phyloP scores from a whole-genome alignment of 169 alveolate species.

The Miamiensis avidus region DNA sequence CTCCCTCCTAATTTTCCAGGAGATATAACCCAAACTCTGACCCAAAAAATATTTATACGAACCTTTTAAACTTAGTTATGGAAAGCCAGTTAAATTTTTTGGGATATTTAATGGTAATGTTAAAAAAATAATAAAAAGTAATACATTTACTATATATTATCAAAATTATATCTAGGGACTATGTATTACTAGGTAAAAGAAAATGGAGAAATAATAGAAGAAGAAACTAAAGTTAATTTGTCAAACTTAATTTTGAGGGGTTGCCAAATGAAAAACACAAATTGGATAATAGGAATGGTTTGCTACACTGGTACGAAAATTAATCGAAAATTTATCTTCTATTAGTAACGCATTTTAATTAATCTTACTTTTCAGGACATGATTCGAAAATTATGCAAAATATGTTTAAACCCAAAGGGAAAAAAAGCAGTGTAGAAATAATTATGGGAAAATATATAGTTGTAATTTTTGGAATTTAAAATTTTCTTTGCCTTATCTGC shows the following conservation, averaged over 20 bases:
- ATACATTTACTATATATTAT: too few relatives aligned
- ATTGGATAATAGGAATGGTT: conserved; percentile 89
- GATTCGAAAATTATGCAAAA: conserved; percentile 92
- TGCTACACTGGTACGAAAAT: background rate
- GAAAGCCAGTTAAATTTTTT: too few relatives aligned
- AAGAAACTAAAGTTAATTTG: too few relatives aligned
- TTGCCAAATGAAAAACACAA: conserved; percentile 91
- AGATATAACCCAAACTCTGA: background rate
- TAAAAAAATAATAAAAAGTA: too few relatives aligned
- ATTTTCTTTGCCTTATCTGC: conserved; percentile 46
- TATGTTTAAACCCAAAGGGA: conserved; percentile 52
- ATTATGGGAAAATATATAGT: conserved; percentile 81
- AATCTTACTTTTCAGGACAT: conserved; percentile 89
- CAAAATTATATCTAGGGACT: too few relatives aligned
- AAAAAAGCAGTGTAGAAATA: conserved; percentile 74
- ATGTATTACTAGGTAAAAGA: too few relatives aligned
- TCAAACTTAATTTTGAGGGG: conserved; percentile 88
- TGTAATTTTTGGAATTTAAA: conserved; percentile 43
- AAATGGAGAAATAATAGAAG: too few relatives aligned
- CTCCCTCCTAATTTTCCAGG: conserved; percentile 33
- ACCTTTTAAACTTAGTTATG: background rate
- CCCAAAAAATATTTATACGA: background rate
- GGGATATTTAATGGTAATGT: too few relatives aligned
- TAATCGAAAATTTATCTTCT: too few relatives aligned
- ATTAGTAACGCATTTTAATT: background rate